phyloP scores from a whole-genome alignment of 768 basidiomycete genomes.

The Leucocoprinus sp. region DNA sequence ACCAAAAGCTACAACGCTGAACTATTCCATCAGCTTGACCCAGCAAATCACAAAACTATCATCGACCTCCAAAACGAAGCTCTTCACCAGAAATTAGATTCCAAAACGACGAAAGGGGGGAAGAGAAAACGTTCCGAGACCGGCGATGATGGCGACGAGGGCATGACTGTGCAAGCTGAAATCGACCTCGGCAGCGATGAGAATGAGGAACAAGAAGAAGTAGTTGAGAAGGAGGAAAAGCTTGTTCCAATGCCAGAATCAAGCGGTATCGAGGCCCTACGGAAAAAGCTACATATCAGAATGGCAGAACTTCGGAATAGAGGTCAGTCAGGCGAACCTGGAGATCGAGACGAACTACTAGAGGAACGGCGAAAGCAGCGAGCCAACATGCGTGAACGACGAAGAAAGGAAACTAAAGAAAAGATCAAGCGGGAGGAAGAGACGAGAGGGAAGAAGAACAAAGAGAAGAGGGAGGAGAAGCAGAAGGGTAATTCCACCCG shows the following conservation, averaged over 20 bases:
- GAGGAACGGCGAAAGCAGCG: conserved; percentile 72
- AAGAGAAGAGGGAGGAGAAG: conserved; percentile 25
- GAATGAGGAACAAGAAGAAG: conserved; percentile 16
- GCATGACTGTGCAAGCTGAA: conserved; percentile 31
- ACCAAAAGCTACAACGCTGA: background rate
- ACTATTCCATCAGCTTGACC: conserved; percentile 64
- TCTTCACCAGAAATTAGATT: conserved; percentile 15
- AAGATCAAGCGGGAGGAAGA: conserved; percentile 66
- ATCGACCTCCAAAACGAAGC: conserved; percentile 67
- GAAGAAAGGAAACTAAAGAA: conserved; percentile 82
- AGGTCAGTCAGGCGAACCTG: conserved; percentile 30
- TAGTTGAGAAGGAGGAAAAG: conserved; percentile 18
- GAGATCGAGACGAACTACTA: conserved; percentile 72
- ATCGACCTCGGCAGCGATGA: conserved; percentile 29
- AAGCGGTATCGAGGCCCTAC: conserved; percentile 55
- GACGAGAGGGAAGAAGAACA: conserved; percentile 34
- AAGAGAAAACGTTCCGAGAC: conserved; percentile 34
- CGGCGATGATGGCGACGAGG: conserved; percentile 20
- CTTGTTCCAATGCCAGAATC: conserved; percentile 58
- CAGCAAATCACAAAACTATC: conserved; percentile 72
- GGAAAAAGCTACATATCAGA: conserved; percentile 66
- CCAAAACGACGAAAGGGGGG: conserved; percentile 28
- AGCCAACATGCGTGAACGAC: conserved; percentile 75
- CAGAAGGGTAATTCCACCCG: conserved; percentile 42
- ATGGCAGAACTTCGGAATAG: conserved; percentile 62